Evolutionary conservation across 306 rosid genomes (phyloP).

Genomic region (Lotus japonicus): DNA sequence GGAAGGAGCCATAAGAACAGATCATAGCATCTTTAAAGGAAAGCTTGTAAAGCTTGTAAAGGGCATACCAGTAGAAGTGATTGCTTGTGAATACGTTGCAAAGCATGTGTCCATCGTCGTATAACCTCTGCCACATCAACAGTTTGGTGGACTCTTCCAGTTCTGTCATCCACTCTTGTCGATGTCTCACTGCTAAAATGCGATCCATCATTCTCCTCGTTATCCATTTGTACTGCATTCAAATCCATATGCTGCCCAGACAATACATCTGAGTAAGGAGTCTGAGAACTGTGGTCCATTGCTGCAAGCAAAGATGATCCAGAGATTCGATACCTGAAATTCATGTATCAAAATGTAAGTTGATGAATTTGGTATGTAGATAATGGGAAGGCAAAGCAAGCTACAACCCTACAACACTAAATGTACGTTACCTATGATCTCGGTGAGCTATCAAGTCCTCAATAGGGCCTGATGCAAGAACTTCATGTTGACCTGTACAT

Average conservation of each 20-base stretch:
- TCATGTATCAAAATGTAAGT: conserved; percentile 24
- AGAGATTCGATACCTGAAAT: conserved; percentile 89
- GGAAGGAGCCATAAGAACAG: not conserved
- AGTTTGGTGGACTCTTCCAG: conserved; percentile 72
- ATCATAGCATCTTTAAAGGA: conserved; percentile 1
- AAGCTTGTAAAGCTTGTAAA: not conserved
- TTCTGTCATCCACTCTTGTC: conserved; percentile 68
- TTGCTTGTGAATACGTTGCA: conserved; percentile 97
- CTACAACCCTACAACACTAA: not conserved
- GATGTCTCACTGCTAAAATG: conserved; percentile 47
- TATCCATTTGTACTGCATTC: conserved; percentile 41
- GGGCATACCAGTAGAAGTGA: conserved; percentile 83
- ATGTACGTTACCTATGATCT: conserved; percentile 74
- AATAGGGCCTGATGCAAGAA: conserved; percentile 98
- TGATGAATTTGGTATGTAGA: conserved; percentile 5
- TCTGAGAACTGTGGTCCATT: conserved; percentile 98
- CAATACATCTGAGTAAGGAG: conserved; percentile 59
- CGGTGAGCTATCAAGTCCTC: conserved; percentile 98
- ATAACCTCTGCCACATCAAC: conserved; percentile 96
- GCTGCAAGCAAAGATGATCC: conserved; percentile 99
- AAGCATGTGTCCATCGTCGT: conserved; percentile 98
- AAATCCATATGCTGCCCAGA: conserved; percentile 55
- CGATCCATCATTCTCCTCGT: conserved; percentile 63
- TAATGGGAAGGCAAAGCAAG: conserved; percentile 13
- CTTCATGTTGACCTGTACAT: conserved; percentile 84